Percentiles rank a stretch among this genome's conserved stretches.
These are phyloP conservation scores for Lindgomyces ingoldianus DNA, from an alignment of 495 filamentous ascomycete species.

Conservation along the genomic window DNA sequence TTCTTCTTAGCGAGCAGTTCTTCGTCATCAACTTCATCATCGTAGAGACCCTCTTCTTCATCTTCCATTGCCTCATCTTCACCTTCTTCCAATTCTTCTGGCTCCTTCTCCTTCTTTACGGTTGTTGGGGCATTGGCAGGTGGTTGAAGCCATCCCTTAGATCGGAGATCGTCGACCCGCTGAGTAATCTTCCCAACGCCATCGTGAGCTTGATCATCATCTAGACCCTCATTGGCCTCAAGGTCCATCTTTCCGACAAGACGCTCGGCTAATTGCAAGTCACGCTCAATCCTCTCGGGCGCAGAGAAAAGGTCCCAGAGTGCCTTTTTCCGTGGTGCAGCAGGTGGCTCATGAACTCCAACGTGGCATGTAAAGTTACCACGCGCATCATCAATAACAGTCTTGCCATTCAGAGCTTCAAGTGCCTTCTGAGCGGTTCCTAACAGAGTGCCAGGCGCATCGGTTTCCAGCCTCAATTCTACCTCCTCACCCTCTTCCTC, in stretches of 20 bases:
- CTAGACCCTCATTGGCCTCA: slow-evolving; percentile 61
- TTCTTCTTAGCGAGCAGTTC: slow-evolving; percentile 93
- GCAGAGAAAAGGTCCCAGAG: slow-evolving; percentile 94
- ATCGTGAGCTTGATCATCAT: slow-evolving; percentile 48
- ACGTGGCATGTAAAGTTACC: slow-evolving; percentile 98
- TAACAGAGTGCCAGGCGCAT: slow-evolving; percentile 39
- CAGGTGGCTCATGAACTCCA: slow-evolving; percentile 87
- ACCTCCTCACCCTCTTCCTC: slow-evolving; percentile 66
- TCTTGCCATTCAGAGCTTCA: slow-evolving; percentile 92
- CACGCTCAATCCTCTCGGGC: slow-evolving; percentile 82
- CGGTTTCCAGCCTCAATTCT: slow-evolving; percentile 51
- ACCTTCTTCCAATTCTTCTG: slow-evolving; percentile 64
- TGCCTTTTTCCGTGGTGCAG: slow-evolving; percentile 88
- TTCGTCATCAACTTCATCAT: slow-evolving; percentile 86
- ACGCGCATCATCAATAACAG: slow-evolving; percentile 85
- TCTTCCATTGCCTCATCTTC: slow-evolving; percentile 70
- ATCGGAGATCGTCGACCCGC: slow-evolving; percentile 75
- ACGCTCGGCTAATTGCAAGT: slow-evolving; percentile 74
- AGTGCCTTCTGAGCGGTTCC: slow-evolving; percentile 79
- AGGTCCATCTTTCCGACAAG: slow-evolving; percentile 76
- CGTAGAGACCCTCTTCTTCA: slow-evolving; percentile 67
- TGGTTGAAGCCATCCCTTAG: slow-evolving; percentile 71
- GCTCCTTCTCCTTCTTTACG: slow-evolving; percentile 61
- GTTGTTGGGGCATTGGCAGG: slow-evolving; percentile 58
- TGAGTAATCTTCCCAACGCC: slow-evolving; percentile 80